Conservation (phyloP, 108 stramenopile species). For the Cyclostephanos tholiformis region DNA sequence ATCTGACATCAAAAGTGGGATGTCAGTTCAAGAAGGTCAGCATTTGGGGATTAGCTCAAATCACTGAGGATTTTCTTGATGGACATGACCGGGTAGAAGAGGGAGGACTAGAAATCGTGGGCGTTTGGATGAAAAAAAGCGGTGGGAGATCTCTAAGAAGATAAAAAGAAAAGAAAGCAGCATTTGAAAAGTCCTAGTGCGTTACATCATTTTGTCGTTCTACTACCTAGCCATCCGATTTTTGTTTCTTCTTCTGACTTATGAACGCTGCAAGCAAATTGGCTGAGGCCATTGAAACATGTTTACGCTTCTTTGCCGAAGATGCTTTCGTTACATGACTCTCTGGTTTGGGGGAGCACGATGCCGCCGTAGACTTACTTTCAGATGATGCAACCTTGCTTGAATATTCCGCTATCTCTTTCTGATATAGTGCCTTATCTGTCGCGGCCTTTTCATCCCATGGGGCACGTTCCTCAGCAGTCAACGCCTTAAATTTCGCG, state of each 20-base stretch:
- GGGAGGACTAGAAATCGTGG: conserved; percentile 65
- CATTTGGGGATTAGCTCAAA: conserved; percentile 83
- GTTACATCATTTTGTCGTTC: no score
- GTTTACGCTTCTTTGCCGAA: conserved; percentile 24
- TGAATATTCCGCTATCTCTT: conserved; percentile 59
- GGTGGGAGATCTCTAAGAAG: conserved; percentile 47
- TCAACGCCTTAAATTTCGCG: conserved; percentile 49
- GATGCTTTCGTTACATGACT: conserved; percentile 13
- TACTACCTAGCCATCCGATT: background rate
- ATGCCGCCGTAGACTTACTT: background rate
- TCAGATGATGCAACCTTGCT: background rate
- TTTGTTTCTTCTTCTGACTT: conserved; percentile 27
- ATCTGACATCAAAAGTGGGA: conserved; percentile 65
- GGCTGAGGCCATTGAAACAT: conserved; percentile 40
- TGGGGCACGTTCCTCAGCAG: conserved; percentile 30
- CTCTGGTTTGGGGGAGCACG: conserved; percentile 3
- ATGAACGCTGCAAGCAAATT: conserved; percentile 48
- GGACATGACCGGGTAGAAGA: conserved; percentile 76
- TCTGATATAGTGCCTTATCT: conserved; percentile 58
- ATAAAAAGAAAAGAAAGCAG: background rate
- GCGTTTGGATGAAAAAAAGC: conserved; percentile 87
- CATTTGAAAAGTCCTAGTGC: no score
- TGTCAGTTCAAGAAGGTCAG: conserved; percentile 64
- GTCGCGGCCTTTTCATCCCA: conserved; percentile 54
- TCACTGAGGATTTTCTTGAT: conserved; percentile 79